Evolutionary conservation across 2,329 filamentous ascomycete genomes (phyloP), one percentile per base, ranked within the genome.

Genomic region (Hymenoscyphus albidus): DNA sequence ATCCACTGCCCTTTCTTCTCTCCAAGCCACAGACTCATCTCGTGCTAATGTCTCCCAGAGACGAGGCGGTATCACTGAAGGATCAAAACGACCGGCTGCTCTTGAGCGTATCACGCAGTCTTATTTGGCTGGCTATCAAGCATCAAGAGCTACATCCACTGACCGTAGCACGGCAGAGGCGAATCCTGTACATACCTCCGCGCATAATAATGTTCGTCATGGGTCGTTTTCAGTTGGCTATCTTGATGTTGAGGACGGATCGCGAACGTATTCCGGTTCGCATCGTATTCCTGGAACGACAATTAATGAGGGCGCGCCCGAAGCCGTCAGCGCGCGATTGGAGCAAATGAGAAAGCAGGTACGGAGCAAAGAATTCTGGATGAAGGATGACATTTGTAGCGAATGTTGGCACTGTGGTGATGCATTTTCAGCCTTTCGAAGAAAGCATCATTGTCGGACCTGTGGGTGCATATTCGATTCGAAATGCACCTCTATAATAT

Each of bases 381-480:
- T 99, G 95, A 91, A 93, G 65, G 95, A 99, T 75, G 95, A 98
- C 74, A 97, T 96, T 68, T 96, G 94, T 65, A 98, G 96, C 75
- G 94, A 97, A 72, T 99, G 95, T 74, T 99, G 97, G 75, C 86
- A 92, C 56, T 99, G 95, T 73, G 92, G 92, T 56, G 90, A 92
- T 65, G 85, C 91, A 1, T 99, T 99, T 74, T 93, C 92, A 0
- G 95, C 94, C 1, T 98, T 98, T 75, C 86, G 95, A 65, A 87
- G 95, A 69, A 99, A 99, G 75, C 95, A 99, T 76, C 95, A 99
- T 77, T 99, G 95, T 76, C 88, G 96, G 67, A 91, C 88, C 0
- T 99, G 95, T 75, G 95, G 95, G n/a, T 96, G 96, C 74, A 99
- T 99, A 56, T 99, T 99, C 74, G 95, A 98, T 76, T 91, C 92